Base-by-base conservation (phyloP, 2,329 filamentous ascomycete species). In the Fusarium sp. region DNA sequence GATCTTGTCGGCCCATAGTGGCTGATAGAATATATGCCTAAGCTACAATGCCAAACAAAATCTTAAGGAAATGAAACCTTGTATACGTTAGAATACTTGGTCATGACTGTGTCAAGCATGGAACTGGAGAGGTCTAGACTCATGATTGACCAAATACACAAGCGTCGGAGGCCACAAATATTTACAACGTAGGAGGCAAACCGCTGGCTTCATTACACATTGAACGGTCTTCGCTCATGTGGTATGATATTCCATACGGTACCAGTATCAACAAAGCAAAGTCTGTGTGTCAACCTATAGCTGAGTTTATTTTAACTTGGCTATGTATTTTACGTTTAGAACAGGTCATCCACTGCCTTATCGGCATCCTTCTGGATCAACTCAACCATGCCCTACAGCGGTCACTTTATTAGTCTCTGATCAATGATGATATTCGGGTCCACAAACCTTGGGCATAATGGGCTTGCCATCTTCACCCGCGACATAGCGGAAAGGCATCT, bases 401-500 rank as follows among this genome's bases (percentile, higher is more conserved):
- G 23, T 28, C 3, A 28, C 33, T 34, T 12, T 34, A 71, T 80
- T 46, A 80, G 73, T 33, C 34, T 38, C 15, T 62, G 38, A n/a
- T 20, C 28, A 12, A 12, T 10, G 33, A n/a, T 12, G 30, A 15
- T 23, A 7, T 31, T 20, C 8, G 16, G 16, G 7, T 31, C 11
- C 12, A 53, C 78, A 52, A 44, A 97, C 94, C 83, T 92, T 86
- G 23, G 96, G 96, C 94, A 99, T 97, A 61, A 97, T 89, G 1
- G 94, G 93, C 71, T 92, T 84, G 44, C 92, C 93, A 58, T 92
- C 83, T 12, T 87, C 82, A 52, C 86, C 90, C 76, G 88, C 91
- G 51, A 99, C 94, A 77, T 99, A 99, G 72, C 96, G 92, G 80
- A 99, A 99, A 1, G 96, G 96, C 96, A 99, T 98, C 79, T 97